Evolutionary conservation across 345 rosid genomes (phyloP).

Genomic region (Rubroshorea leprosula): DNA sequence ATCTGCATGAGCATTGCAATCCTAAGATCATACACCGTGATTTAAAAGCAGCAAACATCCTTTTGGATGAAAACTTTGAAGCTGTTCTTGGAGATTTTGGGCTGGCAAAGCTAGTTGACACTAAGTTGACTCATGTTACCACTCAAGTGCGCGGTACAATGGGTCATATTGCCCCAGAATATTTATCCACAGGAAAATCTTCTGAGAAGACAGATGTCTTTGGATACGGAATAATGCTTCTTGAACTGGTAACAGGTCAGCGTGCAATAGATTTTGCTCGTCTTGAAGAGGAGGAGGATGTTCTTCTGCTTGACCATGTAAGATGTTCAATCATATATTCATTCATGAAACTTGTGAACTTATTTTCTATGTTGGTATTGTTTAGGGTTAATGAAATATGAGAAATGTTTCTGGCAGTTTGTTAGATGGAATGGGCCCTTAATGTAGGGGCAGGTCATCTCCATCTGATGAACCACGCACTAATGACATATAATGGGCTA

Average conservation of each 20-base stretch:
- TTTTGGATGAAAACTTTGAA: constrained; percentile 70
- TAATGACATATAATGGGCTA: no score
- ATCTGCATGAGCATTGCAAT: constrained; percentile 76
- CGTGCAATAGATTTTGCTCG: constrained; percentile 82
- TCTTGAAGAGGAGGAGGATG: constrained; percentile 84
- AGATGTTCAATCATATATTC: constrained; percentile 19
- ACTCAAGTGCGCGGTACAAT: constrained; percentile 89
- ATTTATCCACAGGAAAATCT: constrained; percentile 77
- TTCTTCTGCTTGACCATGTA: constrained; percentile 88
- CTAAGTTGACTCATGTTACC: constrained; percentile 68
- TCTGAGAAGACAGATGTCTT: constrained; percentile 88
- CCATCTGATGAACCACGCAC: no score
- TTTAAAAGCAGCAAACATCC: constrained; percentile 84
- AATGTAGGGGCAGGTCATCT: no score
- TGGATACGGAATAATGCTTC: constrained; percentile 85
- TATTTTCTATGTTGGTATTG: no score
- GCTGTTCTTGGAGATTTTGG: constrained; percentile 91
- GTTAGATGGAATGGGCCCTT: no score
- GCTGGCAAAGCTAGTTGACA: constrained; percentile 61
- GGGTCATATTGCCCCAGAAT: constrained; percentile 95
- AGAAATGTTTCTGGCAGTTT: no score
- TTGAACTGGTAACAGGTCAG: constrained; percentile 87
- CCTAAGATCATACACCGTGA: constrained; percentile 92
- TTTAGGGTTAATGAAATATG: no score
- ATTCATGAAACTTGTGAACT: background rate